Conservation (phyloP, 768 basidiomycete genomes). For the Guyanaporus albipodus region DNA sequence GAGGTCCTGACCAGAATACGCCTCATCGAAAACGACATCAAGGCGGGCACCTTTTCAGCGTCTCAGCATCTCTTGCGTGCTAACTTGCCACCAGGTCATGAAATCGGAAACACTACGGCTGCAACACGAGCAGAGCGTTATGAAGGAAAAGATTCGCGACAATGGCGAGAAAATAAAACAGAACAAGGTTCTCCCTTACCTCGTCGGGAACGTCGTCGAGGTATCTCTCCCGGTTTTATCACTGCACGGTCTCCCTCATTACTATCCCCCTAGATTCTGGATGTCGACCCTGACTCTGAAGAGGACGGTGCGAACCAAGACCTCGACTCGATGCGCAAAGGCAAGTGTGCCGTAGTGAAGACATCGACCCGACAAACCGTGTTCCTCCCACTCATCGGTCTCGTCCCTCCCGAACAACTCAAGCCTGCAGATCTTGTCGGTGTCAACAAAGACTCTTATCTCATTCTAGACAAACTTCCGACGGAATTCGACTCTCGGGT, state of each 20-base stretch:
- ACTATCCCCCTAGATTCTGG: constrained; percentile 64
- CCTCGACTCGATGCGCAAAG: constrained; percentile 92
- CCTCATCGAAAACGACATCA: constrained; percentile 95
- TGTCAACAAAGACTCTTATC: constrained; percentile 99
- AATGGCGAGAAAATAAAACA: constrained; percentile 99
- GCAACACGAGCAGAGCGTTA: constrained; percentile 90
- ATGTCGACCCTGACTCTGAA: constrained; percentile 90
- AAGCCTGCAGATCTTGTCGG: constrained; percentile 93
- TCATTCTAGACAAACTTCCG: constrained; percentile 92
- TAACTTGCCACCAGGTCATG: constrained; percentile 69
- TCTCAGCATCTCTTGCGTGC: neutral
- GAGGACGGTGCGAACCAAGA: constrained; percentile 97
- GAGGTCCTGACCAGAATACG: constrained; percentile 88
- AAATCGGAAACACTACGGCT: constrained; percentile 89
- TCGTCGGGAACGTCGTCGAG: constrained; percentile 97
- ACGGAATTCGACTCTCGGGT: constrained; percentile 98
- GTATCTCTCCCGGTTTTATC: constrained; percentile 35
- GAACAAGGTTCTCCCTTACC: constrained; percentile 97
- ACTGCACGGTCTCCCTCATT: constrained; percentile 4
- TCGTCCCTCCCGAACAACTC: constrained; percentile 89
- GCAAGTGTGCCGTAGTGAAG: constrained; percentile 98
- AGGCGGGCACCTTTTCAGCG: constrained; percentile 44
- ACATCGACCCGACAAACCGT: constrained; percentile 98
- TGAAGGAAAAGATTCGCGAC: constrained; percentile 99
- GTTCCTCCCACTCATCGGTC: constrained; percentile 95